These are phyloP conservation scores for Saccharomycopsis javanensis DNA, from an alignment of 805 yeast genomes.

Conservation along the genomic window DNA sequence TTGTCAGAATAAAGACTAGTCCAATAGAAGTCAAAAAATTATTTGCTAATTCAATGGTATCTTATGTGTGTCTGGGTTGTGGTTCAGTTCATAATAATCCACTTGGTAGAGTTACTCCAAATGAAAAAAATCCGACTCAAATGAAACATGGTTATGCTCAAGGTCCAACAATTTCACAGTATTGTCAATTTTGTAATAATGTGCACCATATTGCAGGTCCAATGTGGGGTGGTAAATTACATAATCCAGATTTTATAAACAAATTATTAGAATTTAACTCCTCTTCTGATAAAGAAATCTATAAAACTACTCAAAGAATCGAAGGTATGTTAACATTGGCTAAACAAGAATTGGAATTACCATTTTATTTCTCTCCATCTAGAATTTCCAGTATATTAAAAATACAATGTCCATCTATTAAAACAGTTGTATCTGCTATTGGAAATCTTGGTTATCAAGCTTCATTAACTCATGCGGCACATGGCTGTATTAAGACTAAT, in stretches of 20 bases:
- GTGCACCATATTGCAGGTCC: constrained; percentile 86
- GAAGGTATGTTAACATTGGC: constrained; percentile 92
- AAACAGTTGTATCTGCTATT: constrained; percentile 62
- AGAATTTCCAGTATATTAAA: constrained; percentile 65
- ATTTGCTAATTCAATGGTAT: constrained; percentile 65
- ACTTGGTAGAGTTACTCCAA: constrained; percentile 51
- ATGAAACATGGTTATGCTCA: constrained; percentile 52
- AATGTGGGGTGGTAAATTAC: constrained; percentile 85
- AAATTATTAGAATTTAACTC: constrained; percentile 47
- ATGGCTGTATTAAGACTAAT: constrained; percentile 78
- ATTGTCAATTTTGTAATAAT: constrained; percentile 61
- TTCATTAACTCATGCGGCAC: constrained; percentile 81
- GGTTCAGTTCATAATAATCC: constrained; percentile 62
- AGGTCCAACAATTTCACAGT: constrained; percentile 49
- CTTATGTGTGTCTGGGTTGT: constrained; percentile 84
- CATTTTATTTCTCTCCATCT: constrained; percentile 79
- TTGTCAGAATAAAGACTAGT: constrained; percentile 65
- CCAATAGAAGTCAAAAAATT: constrained; percentile 77
- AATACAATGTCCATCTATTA: constrained; percentile 75
- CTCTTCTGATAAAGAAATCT: constrained; percentile 31
- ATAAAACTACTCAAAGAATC: constrained; percentile 75
- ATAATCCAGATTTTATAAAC: constrained; percentile 56
- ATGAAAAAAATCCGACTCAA: constrained; percentile 25
- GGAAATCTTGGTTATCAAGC: constrained; percentile 77
- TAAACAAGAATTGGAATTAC: constrained; percentile 51